These are phyloP conservation scores for Letharia columbiana DNA, from an alignment of 495 filamentous ascomycete species.

Conservation along the genomic window DNA sequence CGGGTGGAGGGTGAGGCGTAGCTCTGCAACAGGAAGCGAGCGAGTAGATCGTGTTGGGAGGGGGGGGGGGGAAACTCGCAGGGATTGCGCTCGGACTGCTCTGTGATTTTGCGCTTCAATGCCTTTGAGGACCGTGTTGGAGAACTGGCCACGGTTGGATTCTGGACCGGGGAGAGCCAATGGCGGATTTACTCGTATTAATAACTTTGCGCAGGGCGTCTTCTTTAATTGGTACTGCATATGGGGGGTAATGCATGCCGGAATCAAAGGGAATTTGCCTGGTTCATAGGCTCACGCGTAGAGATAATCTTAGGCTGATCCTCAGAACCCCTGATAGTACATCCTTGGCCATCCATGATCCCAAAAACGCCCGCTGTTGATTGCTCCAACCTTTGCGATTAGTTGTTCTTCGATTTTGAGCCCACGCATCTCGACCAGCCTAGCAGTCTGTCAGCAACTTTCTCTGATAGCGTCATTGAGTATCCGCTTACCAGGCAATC, in stretches of 20 bases:
- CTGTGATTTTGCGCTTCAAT: constrained; percentile 6
- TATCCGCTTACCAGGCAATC: constrained; percentile 43
- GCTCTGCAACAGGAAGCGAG: constrained; percentile 1
- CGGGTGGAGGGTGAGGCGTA: constrained; percentile 15
- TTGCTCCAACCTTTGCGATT: background rate
- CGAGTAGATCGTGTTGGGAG: background rate
- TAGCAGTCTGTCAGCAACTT: constrained; percentile 1
- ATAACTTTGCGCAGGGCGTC: background rate
- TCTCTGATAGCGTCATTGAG: background rate
- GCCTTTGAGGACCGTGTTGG: background rate
- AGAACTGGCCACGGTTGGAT: background rate
- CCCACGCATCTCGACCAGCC: constrained; percentile 24
- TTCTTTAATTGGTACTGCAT: background rate
- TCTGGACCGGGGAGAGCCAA: background rate
- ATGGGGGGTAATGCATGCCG: background rate
- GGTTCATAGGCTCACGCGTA: background rate
- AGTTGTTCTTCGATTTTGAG: background rate
- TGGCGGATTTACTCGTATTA: background rate
- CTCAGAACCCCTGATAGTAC: background rate
- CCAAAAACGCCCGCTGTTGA: background rate
- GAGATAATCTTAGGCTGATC: background rate
- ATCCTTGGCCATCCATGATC: background rate
- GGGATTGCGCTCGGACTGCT: constrained; percentile 9
- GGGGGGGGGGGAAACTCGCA: background rate
- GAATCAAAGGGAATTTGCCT: background rate